Base-by-base conservation (phyloP, 140 eudicot species). In the Stevia rebaudiana region DNA sequence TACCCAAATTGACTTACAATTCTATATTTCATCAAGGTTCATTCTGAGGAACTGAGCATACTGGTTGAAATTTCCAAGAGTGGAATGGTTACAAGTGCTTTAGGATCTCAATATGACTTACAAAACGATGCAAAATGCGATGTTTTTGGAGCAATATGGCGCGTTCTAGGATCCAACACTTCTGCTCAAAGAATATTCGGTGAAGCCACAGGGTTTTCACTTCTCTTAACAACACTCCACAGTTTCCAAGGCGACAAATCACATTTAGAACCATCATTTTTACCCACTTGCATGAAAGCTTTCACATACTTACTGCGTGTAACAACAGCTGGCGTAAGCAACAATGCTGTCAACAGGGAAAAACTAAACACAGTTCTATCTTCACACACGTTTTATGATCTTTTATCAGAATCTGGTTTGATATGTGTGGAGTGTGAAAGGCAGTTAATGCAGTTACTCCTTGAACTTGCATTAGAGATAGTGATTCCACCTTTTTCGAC, bases 161-260 rank as follows among this genome's bases (percentile, higher is more conserved):
- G 99, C 46, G 74, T 88, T 43, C 63, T 94, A 61, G 95, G 90
- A 63, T 83, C 78, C 18, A 88, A 85, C 67, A 54, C 13, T 49
- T 78, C 95, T 4, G 94, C 90, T 63, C 99, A 94, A 69, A 88
- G 95, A 76, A 94, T 88, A 62, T 94, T 94, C 67, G 99, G 99
- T 76, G 99, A 94, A 85, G 84, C 95, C 31, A 88, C 99, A 60
- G 99, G 99, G 21, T 94, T 94, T 54, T 94, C 99, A 53, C 86
- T 94, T 58, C 59, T 94, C 39, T 43, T 88, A 37, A 94, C 99
- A 51, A 84, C 94, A 19, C 92, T 94, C 21, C 96, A 94, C 54
- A 72, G 84, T 65, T 85, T 94, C 25, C 95, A 83, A 71, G 83
- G 81, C 68, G 86, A 85, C 44, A 85, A 77, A 44, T 82, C 74